phyloP scores from a whole-genome alignment of 306 rosid species.

The Rosa multiflora region DNA sequence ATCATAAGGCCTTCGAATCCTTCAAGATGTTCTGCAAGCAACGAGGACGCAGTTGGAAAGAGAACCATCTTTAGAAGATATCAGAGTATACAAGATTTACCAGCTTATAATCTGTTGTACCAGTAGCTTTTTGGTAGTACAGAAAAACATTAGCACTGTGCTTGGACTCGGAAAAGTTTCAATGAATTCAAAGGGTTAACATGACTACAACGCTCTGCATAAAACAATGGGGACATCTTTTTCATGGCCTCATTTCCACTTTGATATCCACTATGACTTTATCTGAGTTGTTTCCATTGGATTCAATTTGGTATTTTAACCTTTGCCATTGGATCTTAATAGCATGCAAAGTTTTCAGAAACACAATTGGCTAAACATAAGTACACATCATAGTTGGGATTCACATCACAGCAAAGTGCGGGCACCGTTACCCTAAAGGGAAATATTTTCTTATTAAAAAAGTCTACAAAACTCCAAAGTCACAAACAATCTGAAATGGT shows the following conservation, averaged over 20 bases:
- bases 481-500: not conserved
- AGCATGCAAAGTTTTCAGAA: too few species aligned
- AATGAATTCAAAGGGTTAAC: not conserved
- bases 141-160: not conserved
- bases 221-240: not conserved
- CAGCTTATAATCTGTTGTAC: conserved; percentile 81
- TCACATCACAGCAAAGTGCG: too few species aligned
- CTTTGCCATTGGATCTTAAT: too few species aligned
- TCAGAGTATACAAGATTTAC: conserved; percentile 66
- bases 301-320: too few species aligned
- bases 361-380: too few species aligned
- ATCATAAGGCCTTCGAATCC: conserved; percentile 19
- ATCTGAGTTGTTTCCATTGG: not conserved
- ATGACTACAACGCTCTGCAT: not conserved
- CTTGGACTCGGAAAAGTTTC: not conserved
- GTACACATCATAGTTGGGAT: too few species aligned
- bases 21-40: conserved; percentile 80
- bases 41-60: conserved; percentile 84
- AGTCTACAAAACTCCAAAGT: not conserved
- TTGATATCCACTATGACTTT: not conserved
- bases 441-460: not conserved
- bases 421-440: not conserved
- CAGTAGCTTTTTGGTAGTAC: conserved; percentile 34
- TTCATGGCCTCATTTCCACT: not conserved
- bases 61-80: conserved; percentile 82